phyloP scores from a whole-genome alignment of 2,329 filamentous ascomycete genomes.

The Ceratocystis diversiconidia region DNA sequence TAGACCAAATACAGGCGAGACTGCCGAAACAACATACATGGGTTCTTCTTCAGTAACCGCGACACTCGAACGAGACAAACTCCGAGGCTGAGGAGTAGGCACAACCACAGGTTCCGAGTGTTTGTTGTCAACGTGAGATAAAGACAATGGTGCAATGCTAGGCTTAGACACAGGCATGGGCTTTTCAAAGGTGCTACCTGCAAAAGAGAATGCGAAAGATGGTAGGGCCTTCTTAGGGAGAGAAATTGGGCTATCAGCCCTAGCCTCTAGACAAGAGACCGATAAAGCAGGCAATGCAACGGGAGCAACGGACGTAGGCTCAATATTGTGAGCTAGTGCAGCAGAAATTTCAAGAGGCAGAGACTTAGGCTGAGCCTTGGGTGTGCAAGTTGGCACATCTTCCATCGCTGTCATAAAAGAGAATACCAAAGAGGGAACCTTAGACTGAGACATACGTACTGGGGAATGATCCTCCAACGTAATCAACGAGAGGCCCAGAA shows the following conservation, averaged over 20 bases:
- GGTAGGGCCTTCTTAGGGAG: background rate
- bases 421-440: conserved; percentile 23
- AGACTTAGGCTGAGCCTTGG: background rate
- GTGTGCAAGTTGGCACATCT: background rate
- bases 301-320: conserved; percentile 20
- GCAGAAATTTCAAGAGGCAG: conserved; percentile 4
- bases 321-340: conserved; percentile 25
- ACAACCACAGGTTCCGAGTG: conserved; percentile 8
- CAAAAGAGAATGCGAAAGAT: background rate
- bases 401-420: conserved; percentile 18
- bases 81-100: conserved; percentile 11
- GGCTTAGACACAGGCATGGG: background rate
- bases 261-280: background rate
- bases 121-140: background rate
- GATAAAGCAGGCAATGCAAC: background rate
- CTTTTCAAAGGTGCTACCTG: background rate
- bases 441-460: conserved; percentile 24
- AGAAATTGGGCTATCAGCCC: background rate
- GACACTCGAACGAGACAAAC: conserved; percentile 19
- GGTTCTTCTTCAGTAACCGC: conserved; percentile 20
- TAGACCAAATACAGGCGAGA: conserved; percentile 8
- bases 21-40: conserved; percentile 18
- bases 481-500: conserved; percentile 23
- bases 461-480: conserved; percentile 14
- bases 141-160: background rate